Evolutionary conservation across 2,329 filamentous ascomycete species (phyloP), one percentile per base, ranked within the genome.

Genomic region (Blastomyces silverae): DNA sequence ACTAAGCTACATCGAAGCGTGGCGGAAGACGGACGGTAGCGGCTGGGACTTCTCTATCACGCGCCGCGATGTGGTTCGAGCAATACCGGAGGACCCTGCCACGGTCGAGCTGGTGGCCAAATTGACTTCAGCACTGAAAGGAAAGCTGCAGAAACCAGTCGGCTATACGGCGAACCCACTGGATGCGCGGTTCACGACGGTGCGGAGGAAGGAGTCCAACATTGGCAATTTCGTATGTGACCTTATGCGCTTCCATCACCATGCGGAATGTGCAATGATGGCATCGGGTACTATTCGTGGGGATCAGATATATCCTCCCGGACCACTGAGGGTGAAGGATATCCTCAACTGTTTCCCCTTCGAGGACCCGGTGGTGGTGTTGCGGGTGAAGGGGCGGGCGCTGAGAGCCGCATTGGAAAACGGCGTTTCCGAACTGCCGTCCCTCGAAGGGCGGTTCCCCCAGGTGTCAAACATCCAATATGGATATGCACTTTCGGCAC

Each of bases 281-380:
- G 91, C 90, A 0, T 84, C 89, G 0, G 92, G 92, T 0, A 96
- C 92, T 0, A 91, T 96, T 63, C 85, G 92, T 17, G 92, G 91
- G 1, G 92, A 96, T 72, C 90, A 94, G 74, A 87, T 96, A 42
- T 96, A 96, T 71, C 87, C 91, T 0, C 90, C 91, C 0, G 92
- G 92, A 0, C 81, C 92, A 0, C 79, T 96, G 8, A 82, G 87
- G 31, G 79, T 96, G 66, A 90, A 90, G 71, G 91, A 95, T 71
- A 85, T 95, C n/a, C 85, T 92, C 65, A 89, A 90, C 61, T 96
- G 91, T 72, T 96, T 96, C 69, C 92, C 92, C 0, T 96, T 97
- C 70, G 92, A 96, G 73, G 92, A 96, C 68, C 91, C 92, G 0
- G 89, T 92, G 0, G 88, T 96, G 0, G 85, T 95, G 3, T 80